These are phyloP conservation scores for Miscanthus lutarioriparius DNA, from an alignment of 176 grass and related monocot species.

Conservation along the genomic window DNA sequence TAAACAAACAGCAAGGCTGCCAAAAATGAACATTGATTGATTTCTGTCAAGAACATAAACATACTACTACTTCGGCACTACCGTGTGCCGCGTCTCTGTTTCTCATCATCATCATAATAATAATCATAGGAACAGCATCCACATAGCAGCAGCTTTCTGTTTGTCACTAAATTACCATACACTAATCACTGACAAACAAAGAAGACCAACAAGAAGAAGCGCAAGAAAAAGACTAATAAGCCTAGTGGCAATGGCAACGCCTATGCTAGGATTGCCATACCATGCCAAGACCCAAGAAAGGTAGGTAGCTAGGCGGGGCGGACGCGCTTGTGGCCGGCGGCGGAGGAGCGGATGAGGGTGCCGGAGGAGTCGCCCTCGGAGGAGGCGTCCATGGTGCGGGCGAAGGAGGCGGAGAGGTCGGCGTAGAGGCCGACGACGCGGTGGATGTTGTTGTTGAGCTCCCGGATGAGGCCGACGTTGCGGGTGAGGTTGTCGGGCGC, in stretches of 20 bases:
- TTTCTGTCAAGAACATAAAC: constrained; percentile 18
- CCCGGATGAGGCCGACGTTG: constrained; percentile 76
- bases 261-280: not conserved
- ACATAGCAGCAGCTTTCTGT: not conserved
- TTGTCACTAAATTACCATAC: constrained; percentile 22
- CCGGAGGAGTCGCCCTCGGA: constrained; percentile 70
- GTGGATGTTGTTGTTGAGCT: constrained; percentile 91
- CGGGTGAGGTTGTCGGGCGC: constrained; percentile 62
- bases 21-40: not conserved
- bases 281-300: not conserved
- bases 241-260: constrained; percentile 19
- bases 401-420: constrained; percentile 66
- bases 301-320: constrained; percentile 24
- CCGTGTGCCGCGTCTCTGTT: constrained; percentile 6
- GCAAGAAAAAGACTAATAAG: not conserved
- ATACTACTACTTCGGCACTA: not conserved
- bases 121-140: constrained; percentile 1
- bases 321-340: constrained; percentile 50
- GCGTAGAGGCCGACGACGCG: constrained; percentile 71
- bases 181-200: constrained; percentile 21
- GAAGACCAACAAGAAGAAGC: constrained; percentile 7
- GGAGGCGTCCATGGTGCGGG: constrained; percentile 54
- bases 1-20: not conserved
- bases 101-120: constrained; percentile 4
- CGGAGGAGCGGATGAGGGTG: constrained; percentile 35